Base-by-base conservation (phyloP, 805 yeast species). In the Nadsonia fulvescens region DNA sequence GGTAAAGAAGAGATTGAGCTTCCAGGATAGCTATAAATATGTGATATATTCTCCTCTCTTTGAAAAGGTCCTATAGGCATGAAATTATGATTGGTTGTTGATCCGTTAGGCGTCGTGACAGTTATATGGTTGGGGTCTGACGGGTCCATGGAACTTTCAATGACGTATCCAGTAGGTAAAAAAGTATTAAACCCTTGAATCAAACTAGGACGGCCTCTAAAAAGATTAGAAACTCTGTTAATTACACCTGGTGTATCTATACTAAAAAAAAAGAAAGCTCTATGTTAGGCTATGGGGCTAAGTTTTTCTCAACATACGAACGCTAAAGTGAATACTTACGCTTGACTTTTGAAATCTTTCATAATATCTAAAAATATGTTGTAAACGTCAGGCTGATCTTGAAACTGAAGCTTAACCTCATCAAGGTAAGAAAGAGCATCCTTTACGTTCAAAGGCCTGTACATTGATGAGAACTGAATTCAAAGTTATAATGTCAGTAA, bases 171-270 rank as follows among this genome's bases (percentile, higher is more conserved):
- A 12, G 92, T 93, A 2, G 98, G 98, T 37, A 89, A 59, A 46
- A 89, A 89, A 2, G 98, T 86, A 54, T 89, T 89, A 53, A 89
- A 89, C 0, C 98, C 98, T 52, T 86, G 96, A 35, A 89, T 83
- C 43, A 89, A 61, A 27, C 47, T 68, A 2, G 93, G 93, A 50
- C 82, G 93, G 8, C 94, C 96, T 36, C 83, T 66, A 48, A 89
- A 89, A 30, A 89, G 55, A 1, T 75, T 65, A 0, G 94, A 79
- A 1, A 89, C 98, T 31, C 98, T 61, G 48, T 83, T 94, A 46
- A 89, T 89, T 15, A 89, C 98, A 18, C 96, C 98, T 1, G 96
- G 96, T 0, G 98, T 89, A 49, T 89, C 95, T 41, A 89, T 83
- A 34, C 43, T 44, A 20, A 7, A 12, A 6, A 10, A 22, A n/a